A percentile compares a stretch with the other conserved stretches of the same genome.
Conservation (phyloP, 176 grass and related monocot genomes). For the Paspalum vaginatum region DNA sequence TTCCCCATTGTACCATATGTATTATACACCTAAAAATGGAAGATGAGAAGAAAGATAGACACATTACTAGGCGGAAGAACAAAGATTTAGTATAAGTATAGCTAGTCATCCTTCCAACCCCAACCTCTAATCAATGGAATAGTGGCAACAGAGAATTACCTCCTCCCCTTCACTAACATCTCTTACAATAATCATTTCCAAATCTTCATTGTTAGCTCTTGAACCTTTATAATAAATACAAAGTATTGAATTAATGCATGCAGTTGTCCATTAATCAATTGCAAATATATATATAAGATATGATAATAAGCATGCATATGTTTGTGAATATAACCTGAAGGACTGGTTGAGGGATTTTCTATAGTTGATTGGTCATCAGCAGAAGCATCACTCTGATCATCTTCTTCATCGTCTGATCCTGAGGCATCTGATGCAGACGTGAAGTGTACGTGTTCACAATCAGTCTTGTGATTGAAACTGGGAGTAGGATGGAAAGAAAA, state of each 20-base stretch:
- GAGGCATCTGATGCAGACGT: conserved; percentile 40
- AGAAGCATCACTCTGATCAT: conserved; percentile 47
- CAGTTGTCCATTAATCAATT: conserved; percentile 3
- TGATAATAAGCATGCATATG: conserved; percentile 10
- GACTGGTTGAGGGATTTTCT: conserved; percentile 42
- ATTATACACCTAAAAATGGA: conserved; percentile 75
- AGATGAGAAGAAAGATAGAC: neutral
- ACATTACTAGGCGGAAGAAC: neutral
- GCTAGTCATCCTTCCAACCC: neutral
- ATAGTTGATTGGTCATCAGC: conserved; percentile 47
- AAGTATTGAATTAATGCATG: neutral
- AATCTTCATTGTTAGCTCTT: conserved; percentile 47
- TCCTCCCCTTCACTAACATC: conserved; percentile 69
- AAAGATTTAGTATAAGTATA: conserved; percentile 11
- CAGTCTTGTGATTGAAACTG: conserved; percentile 99
- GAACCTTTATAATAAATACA: conserved; percentile 34
- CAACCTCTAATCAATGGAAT: conserved; percentile 31
- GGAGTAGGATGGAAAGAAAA: neutral
- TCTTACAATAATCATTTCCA: conserved; percentile 92
- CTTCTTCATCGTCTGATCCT: conserved; percentile 54
- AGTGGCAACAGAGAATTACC: conserved; percentile 51
- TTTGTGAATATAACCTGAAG: conserved; percentile 57
- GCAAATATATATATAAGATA: neutral
- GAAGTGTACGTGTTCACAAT: conserved; percentile 87
- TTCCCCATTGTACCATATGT: conserved; percentile 92